Percentiles rank a stretch among this genome's conserved stretches.
Conservation (phyloP, 805 yeast species). For the Scheffersomyces stipitis region DNA sequence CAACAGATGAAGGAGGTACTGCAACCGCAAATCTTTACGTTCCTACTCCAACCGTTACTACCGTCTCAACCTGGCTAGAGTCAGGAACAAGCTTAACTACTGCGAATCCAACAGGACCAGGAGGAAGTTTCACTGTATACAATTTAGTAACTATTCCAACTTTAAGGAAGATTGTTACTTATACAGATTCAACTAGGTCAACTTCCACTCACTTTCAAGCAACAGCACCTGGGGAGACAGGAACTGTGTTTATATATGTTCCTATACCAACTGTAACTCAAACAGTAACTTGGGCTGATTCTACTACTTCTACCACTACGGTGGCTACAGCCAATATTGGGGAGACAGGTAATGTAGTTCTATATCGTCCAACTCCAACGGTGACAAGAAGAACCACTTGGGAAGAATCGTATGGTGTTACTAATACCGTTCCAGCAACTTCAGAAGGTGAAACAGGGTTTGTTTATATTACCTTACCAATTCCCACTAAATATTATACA, state of each 20-base stretch:
- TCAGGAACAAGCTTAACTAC: too few relatives aligned
- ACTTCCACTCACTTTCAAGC: conserved; percentile 6
- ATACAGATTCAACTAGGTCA: conserved; percentile 7
- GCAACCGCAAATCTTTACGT: conserved; percentile 19
- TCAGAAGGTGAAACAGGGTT: conserved; percentile 4
- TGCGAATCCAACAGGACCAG: conserved; percentile 10
- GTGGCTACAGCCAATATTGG: conserved; percentile 9
- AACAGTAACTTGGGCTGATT: conserved; percentile 10
- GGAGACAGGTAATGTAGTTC: conserved; percentile 10
- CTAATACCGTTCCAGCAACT: neutral
- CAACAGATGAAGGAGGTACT: conserved; percentile 11
- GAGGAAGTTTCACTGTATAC: conserved; percentile 10
- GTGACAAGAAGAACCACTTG: neutral
- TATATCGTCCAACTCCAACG: neutral
- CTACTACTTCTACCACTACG: conserved; percentile 7
- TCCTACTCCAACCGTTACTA: conserved; percentile 11
- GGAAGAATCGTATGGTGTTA: neutral
- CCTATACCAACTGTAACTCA: conserved; percentile 12
- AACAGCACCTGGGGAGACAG: conserved; percentile 7
- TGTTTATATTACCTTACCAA: conserved; percentile 4
- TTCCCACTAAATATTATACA: conserved; percentile 7
- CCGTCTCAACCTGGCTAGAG: conserved; percentile 13
- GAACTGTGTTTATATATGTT: conserved; percentile 12
- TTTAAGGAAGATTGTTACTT: too few relatives aligned
- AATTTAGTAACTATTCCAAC: conserved; percentile 13